Evolutionary conservation across 2,329 filamentous ascomycete species (phyloP).

Genomic region (Monilinia laxa): DNA sequence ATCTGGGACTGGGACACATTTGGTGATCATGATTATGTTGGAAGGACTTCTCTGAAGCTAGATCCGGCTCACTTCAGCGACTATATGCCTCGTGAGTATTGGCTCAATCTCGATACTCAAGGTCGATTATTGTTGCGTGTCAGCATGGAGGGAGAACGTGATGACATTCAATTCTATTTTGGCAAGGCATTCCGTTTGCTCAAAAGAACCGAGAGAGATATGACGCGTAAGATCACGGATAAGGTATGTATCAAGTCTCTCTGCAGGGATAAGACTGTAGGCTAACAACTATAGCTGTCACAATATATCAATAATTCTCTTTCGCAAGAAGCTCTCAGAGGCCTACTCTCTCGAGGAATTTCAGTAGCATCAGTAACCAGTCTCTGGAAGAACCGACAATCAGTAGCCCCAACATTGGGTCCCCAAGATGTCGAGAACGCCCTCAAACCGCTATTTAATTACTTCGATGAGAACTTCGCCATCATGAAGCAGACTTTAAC

Average conservation of each 20-base stretch:
- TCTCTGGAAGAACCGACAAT: slow-evolving; percentile 61
- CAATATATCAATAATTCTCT: slow-evolving; percentile 89
- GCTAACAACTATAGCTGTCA: slow-evolving; percentile 61
- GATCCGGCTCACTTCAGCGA: slow-evolving; percentile 97
- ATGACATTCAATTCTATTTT: slow-evolving; percentile 98
- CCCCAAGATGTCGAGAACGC: slow-evolving; percentile 76
- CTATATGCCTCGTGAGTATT: slow-evolving; percentile 93
- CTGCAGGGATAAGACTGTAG: slow-evolving; percentile 16
- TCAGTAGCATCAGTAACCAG: slow-evolving; percentile 72
- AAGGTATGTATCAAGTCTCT: slow-evolving; percentile 60
- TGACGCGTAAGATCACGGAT: slow-evolving; percentile 97
- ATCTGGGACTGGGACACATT: slow-evolving; percentile 98
- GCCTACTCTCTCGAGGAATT: slow-evolving; percentile 68
- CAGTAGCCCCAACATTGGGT: slow-evolving; percentile 58
- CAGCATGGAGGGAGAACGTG: slow-evolving; percentile 97
- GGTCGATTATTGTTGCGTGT: slow-evolving; percentile 85
- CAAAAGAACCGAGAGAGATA: slow-evolving; percentile 94
- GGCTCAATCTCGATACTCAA: slow-evolving; percentile 95
- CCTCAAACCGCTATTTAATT: slow-evolving; percentile 80
- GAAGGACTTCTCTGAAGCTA: slow-evolving; percentile 94
- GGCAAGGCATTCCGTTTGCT: slow-evolving; percentile 94
- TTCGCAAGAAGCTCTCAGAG: slow-evolving; percentile 75
- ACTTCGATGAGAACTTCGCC: slow-evolving; percentile 98
- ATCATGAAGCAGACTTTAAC: slow-evolving; percentile 98
- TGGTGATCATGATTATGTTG: slow-evolving; percentile 96